Evolutionary conservation across 345 rosid species (phyloP).

Genomic region (Physaria fendleri): DNA sequence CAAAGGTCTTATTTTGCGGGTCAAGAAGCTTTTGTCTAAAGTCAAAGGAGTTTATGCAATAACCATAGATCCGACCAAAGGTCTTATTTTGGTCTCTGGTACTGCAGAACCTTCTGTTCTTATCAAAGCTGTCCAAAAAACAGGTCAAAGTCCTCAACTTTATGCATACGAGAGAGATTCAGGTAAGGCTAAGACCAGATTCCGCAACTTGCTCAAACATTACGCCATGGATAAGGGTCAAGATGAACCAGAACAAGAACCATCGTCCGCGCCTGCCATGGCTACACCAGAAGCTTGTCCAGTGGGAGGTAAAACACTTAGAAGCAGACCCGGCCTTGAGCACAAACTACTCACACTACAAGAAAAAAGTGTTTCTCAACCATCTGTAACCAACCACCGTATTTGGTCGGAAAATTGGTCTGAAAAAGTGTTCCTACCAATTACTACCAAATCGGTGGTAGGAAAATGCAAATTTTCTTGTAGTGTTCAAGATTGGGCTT

Average conservation of each 20-base stretch:
- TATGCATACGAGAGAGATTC: conserved; percentile 25
- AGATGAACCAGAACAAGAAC: background rate
- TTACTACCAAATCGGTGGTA: too few species aligned
- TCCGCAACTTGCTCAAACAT: conserved; percentile 10
- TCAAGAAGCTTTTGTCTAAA: background rate
- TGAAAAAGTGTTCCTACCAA: too few species aligned
- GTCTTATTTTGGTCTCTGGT: conserved; percentile 16
- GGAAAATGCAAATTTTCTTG: too few species aligned
- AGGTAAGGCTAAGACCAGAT: conserved; percentile 2
- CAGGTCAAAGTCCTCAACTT: conserved; percentile 9
- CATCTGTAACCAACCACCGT: too few species aligned
- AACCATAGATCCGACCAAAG: conserved; percentile 7
- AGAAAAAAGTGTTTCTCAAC: too few species aligned
- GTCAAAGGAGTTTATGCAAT: conserved; percentile 21
- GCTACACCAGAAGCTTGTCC: background rate
- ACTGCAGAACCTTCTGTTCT: background rate
- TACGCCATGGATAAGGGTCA: background rate
- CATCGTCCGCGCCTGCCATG: background rate
- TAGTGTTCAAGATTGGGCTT: too few species aligned
- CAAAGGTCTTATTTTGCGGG: conserved; percentile 12
- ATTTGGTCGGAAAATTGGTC: too few species aligned
- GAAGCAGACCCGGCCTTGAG: too few species aligned
- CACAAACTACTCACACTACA: too few species aligned
- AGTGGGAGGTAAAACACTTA: background rate
- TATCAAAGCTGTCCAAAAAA: background rate